Base-by-base conservation (phyloP, 768 basidiomycete genomes). In the Trametes maxima region DNA sequence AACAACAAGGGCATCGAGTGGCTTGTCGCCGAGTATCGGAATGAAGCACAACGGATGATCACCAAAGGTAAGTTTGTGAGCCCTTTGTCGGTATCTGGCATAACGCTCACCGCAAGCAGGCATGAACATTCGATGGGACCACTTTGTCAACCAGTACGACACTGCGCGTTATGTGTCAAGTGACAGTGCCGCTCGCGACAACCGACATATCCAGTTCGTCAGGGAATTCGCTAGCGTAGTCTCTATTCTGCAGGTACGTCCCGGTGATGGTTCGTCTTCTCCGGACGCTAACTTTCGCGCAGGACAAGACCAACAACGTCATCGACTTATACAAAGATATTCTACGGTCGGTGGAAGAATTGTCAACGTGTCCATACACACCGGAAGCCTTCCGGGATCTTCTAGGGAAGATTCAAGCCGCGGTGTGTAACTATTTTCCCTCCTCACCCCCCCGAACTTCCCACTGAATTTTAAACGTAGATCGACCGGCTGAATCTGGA, bases 41-140 rank as follows among this genome's bases (percentile, higher is more conserved):
- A 93, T 69, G 92, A 95, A 65, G 87, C 89, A 0, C 95, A 98
- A 76, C 80, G 92, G 71, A 96, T 98, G 93, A 90, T 98, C 62
- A 81, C 82, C 8, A 88, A 88, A 79, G 95, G 95, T 92, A 45
- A 48, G 85, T 61, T 21, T 19, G n/a, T 45, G 19, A 53, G 21
- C 17, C 33, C 24, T 13, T 22, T 19, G 5, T 17, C 35, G 16
- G 46, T 33, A 28, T 39, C 46, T 11, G 22, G n/a, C 42, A 57
- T 5, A 40, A 43, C 14, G 37, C 62, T 11, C 51, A 37, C 11
- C 0, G 11, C 14, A 24, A 21, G 5, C 47, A 96, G 95, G 96
- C 25, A 96, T 99, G 90, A 85, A 84, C 68, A 92, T 96, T 58
- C 88, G 92, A 24, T 99, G 97, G 97, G 97, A 98, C 72, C 84